Evolutionary conservation across 2,329 filamentous ascomycete species (phyloP).

Genomic region (Chaetomiaceae sp.): DNA sequence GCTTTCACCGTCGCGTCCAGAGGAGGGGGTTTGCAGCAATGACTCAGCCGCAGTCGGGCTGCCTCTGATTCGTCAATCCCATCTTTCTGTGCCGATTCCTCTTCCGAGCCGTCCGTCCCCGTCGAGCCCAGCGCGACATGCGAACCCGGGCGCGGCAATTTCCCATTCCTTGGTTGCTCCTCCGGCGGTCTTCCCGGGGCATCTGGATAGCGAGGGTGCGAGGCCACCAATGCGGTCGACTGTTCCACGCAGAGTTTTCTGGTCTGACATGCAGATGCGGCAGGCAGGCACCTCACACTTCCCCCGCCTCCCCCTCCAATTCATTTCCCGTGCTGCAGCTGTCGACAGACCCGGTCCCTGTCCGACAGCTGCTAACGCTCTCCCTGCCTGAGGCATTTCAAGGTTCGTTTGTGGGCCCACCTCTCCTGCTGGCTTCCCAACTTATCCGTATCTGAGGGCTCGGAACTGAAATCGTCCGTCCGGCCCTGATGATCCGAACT

Average conservation of each 20-base stretch:
- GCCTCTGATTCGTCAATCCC: conserved; percentile 6
- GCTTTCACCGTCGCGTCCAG: too few species aligned
- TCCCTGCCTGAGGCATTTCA: background rate
- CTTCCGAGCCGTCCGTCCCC: background rate
- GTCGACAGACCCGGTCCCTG: background rate
- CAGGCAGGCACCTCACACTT: background rate
- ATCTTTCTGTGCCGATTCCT: background rate
- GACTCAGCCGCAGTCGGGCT: background rate
- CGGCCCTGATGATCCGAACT: background rate
- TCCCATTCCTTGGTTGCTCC: background rate
- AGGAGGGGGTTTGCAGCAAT: background rate
- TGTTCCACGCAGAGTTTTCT: background rate
- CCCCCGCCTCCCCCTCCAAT: background rate
- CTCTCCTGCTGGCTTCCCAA: too few species aligned
- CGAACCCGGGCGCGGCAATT: background rate
- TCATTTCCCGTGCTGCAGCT: background rate
- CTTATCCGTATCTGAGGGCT: too few species aligned
- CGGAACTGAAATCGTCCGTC: background rate
- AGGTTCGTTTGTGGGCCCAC: too few species aligned
- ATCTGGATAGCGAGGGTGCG: too few species aligned
- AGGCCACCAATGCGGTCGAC: background rate
- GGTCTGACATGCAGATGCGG: conserved; percentile 1
- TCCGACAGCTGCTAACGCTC: background rate
- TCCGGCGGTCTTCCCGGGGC: background rate
- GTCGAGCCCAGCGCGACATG: background rate